A percentile compares a stretch with the other conserved stretches of the same genome.
Conservation (phyloP, 140 eudicot species). For the Flaveria floridana region DNA sequence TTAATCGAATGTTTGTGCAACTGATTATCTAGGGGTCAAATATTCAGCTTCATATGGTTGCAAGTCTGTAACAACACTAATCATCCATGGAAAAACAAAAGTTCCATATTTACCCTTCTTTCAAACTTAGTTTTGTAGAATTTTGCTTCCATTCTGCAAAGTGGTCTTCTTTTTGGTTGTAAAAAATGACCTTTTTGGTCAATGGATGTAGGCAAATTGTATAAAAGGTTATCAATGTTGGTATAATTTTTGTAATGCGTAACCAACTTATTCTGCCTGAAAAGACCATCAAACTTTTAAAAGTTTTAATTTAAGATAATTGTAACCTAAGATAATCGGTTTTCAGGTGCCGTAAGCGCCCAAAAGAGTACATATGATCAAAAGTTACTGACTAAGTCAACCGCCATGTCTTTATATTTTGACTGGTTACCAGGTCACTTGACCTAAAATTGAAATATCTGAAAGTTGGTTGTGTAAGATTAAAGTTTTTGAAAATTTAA, state of each 20-base stretch:
- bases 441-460: neutral
- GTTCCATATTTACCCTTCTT: neutral
- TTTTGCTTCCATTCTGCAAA: neutral
- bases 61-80: neutral
- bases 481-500: neutral
- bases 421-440: neutral
- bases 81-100: neutral
- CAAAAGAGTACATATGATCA: neutral
- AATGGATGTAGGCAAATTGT: neutral
- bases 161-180: neutral
- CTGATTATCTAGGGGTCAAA: neutral
- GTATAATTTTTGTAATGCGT: neutral
- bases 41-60: neutral
- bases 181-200: neutral
- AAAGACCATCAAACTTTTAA: neutral
- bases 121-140: neutral
- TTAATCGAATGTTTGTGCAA: conserved; percentile 4
- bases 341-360: neutral
- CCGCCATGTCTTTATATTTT: neutral
- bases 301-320: neutral
- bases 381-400: neutral
- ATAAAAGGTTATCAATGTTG: neutral
- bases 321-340: neutral
- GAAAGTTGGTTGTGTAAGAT: neutral
- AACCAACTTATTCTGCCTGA: neutral